Base-by-base conservation (phyloP, 139 green algal species). In the Ettlia oleoabundans region DNA sequence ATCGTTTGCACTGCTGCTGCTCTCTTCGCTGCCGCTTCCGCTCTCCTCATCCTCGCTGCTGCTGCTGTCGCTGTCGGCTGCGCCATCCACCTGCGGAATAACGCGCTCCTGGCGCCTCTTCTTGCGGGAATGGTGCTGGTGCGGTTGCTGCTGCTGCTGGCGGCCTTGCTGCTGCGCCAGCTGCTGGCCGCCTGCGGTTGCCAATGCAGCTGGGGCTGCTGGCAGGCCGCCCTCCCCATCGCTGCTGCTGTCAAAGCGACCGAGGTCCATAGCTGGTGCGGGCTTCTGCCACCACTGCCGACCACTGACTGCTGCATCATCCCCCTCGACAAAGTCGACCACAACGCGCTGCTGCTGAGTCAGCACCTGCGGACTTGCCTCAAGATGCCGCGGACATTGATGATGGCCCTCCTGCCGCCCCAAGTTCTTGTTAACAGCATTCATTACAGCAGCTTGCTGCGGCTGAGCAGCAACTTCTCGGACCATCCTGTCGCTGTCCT, bases 11-110 rank as follows among this genome's bases (percentile, higher is more conserved):
- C 43, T 68, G 32, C 35, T 83, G 18, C n/a, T 41, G 66, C 66
- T 77, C 24, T 4, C 69, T 28, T 40, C 53, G 37, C 53, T 53
- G 52, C 22, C 26, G 24, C 32, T 47, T 43, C 43, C 22, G 71
- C 53, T n/a, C 18, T 55, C 41, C 41, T 77, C 69, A 19, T 78
- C 71, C 26, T 37, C 30, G 51, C 47, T 69, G 72, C 8, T 55
- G 52, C 26, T 52, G 30, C 71, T 72, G 3, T 65, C 62, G 26
- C 42, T 79, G 63, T 88, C 84, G 0, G 42, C 70, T 52, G 84
- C 84, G 35, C 84, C 84, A 19, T 88, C 84, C 2, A 88, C 70
- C 68, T 88, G 84, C 10, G 84, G 84, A 24, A 88, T 88, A 1
- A 37, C 15, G 37, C 58, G 40, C 75, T 41, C 28, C 58, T 38